Percentiles rank a stretch among this genome's conserved stretches.
These are phyloP conservation scores for Heracleum sosnowskyi DNA, from an alignment of 129 eudicot genomes.

Conservation along the genomic window DNA sequence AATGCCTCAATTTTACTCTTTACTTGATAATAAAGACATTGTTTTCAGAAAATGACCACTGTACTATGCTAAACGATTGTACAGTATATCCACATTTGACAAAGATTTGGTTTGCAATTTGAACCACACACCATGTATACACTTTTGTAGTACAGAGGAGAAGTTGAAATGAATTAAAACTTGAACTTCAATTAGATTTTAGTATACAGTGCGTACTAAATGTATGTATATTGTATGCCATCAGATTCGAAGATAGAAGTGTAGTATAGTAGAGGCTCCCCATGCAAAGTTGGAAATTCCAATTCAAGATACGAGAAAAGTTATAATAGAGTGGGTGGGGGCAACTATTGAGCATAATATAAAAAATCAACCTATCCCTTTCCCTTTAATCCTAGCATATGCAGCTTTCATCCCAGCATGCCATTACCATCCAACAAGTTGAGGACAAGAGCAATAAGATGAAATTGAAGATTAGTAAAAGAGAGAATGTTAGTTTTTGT, in stretches of 20 bases:
- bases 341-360: neutral
- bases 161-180: neutral
- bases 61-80: too few relatives aligned
- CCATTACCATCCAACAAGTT: conserved; percentile 62
- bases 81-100: neutral
- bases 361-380: conserved; percentile 5
- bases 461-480: conserved; percentile 1
- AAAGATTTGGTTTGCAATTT: neutral
- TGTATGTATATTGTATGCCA: neutral
- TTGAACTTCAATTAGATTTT: neutral
- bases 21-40: too few relatives aligned
- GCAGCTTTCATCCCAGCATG: conserved; percentile 79
- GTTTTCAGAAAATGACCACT: too few relatives aligned
- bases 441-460: conserved; percentile 30
- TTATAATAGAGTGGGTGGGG: neutral
- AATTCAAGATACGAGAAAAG: neutral
- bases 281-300: neutral
- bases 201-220: neutral
- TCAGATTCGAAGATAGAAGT: neutral
- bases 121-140: neutral
- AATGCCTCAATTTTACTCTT: too few relatives aligned
- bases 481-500: conserved; percentile 27
- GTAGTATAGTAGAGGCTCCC: neutral
- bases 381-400: conserved; percentile 13
- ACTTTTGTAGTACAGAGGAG: neutral